phyloP scores from a whole-genome alignment of 2,329 filamentous ascomycete species.

The Colletotrichum horii region DNA sequence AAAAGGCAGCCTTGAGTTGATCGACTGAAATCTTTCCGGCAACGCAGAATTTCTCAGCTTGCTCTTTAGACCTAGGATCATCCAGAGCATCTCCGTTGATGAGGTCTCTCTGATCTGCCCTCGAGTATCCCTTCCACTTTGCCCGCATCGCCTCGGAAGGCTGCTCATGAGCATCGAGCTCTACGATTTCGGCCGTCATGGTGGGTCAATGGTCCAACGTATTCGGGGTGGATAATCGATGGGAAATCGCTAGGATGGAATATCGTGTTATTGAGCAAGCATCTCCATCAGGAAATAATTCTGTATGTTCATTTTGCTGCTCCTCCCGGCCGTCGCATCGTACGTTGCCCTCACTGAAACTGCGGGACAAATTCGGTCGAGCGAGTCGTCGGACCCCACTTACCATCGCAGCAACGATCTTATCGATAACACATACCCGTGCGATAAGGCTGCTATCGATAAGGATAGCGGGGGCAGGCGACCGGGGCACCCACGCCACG shows the following conservation, averaged over 20 bases:
- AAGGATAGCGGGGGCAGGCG: neutral
- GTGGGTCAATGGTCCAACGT: neutral
- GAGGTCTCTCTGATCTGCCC: constrained; percentile 58
- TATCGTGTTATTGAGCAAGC: neutral
- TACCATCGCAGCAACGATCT: neutral
- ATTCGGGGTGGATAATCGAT: neutral
- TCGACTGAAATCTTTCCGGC: constrained; percentile 47
- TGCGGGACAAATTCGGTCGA: constrained; percentile 5
- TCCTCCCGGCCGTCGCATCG: neutral
- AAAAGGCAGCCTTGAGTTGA: constrained; percentile 49
- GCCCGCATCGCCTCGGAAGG: constrained; percentile 73
- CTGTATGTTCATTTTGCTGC: neutral
- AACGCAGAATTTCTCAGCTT: constrained; percentile 49
- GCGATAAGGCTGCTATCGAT: constrained; percentile 9
- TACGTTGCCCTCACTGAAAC: neutral
- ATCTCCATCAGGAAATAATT: neutral
- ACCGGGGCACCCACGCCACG: constrained; percentile 15
- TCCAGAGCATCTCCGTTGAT: constrained; percentile 61
- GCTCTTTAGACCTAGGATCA: constrained; percentile 39
- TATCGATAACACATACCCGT: constrained; percentile 3
- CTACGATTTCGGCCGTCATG: constrained; percentile 49
- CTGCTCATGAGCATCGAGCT: constrained; percentile 77
- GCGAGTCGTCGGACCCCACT: constrained; percentile 13
- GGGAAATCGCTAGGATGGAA: accelerated
- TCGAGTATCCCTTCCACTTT: constrained; percentile 78